Base-by-base conservation (phyloP, 164 flowering plant genomes). In the Magnolia kwangsiensis region DNA sequence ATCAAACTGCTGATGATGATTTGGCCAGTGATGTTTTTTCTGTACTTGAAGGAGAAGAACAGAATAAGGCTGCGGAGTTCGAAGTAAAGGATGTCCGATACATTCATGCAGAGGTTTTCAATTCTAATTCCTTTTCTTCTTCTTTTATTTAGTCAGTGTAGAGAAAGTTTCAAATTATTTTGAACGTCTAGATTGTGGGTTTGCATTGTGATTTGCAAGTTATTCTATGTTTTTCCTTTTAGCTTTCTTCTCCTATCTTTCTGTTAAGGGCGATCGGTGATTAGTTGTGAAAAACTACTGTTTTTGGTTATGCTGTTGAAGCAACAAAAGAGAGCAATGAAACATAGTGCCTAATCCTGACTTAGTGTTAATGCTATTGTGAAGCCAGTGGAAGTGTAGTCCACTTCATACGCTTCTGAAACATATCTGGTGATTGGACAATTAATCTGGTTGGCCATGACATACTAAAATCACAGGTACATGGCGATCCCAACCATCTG, bases 101-200 rank as follows among this genome's bases (percentile, higher is more conserved):
- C 71, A 92, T 96, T 64, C 81, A 84, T 51, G 99, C 99, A 1
- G 97, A 96, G 97, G 99, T 95, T 82, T 37, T 37, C 45, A 37
- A 37, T 37, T 3, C 45, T 37, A 37, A 37, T 37, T 37, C 37
- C 61, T 73, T 63, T 23, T 72, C 37, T 51, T 64, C 19, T 64
- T 24, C 31, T 27, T 27, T 31, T 24, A 67, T 31, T 67, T 67
- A 37, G 45, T 37, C 45, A 37, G 45, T 4, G 45, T 3, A 37
- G 7, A 37, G 45, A 37, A 37, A 37, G 7, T 37, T 37, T 37
- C 45, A 4, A 37, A 7, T 65, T n/a, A 9, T 65, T 50, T 73
- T 20, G 27, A n/a, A 21, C 23, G 27, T 51, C 51, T 14, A 13
- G 68, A 65, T 21, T 65, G 21, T 23, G 21, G 68, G 68, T 65